Conservation (phyloP, 2,329 filamentous ascomycete genomes). For the Penicillium concentricum region DNA sequence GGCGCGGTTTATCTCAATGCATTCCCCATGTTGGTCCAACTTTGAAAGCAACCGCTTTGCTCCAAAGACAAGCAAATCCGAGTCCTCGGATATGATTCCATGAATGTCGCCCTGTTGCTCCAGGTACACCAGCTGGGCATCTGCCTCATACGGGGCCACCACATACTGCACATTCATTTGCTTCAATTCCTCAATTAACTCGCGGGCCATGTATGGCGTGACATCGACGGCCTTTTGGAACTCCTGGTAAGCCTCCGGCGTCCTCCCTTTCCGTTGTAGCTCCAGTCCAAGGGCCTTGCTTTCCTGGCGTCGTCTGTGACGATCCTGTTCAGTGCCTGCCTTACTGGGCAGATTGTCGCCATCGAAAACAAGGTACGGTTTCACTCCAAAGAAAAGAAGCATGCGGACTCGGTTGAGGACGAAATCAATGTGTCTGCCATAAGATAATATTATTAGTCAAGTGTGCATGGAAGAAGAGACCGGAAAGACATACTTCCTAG, state of each 20-base stretch:
- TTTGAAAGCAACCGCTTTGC: conserved; percentile 89
- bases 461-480: not conserved
- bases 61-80: conserved; percentile 91
- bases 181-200: conserved; percentile 89
- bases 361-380: conserved; percentile 94
- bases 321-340: conserved; percentile 75
- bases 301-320: conserved; percentile 72
- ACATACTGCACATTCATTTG: conserved; percentile 76
- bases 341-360: conserved; percentile 95
- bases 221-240: conserved; percentile 95
- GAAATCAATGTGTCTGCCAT: conserved; percentile 77
- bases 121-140: conserved; percentile 93
- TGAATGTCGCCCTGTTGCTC: conserved; percentile 80
- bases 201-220: conserved; percentile 90
- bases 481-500: conserved; percentile 65
- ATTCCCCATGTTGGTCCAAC: conserved; percentile 88
- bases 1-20: conserved; percentile 82
- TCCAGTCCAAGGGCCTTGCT: conserved; percentile 74
- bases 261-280: conserved; percentile 76
- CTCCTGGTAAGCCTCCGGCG: conserved; percentile 75
- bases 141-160: conserved; percentile 95
- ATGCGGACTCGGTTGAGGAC: conserved; percentile 88
- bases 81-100: conserved; percentile 94
- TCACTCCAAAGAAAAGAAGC: conserved; percentile 89
- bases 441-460: conserved; percentile 19